Percentiles rank a stretch among this genome's conserved stretches.
Evolutionary conservation across 257 asterid species (phyloP).

Genomic region (Solanum medicagineum): DNA sequence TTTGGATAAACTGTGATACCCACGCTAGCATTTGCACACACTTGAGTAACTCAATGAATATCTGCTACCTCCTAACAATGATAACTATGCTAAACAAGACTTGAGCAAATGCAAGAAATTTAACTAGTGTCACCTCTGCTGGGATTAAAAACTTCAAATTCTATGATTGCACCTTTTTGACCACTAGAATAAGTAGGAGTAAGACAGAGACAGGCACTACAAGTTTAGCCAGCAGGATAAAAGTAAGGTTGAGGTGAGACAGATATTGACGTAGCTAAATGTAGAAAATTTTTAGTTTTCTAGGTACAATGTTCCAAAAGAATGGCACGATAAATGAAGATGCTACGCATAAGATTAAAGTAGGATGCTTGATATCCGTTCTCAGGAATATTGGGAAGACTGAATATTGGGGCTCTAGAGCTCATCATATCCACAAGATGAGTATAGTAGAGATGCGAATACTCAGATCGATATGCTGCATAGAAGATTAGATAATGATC

Average conservation of each 20-base stretch:
- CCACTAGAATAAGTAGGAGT: background rate
- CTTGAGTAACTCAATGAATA: background rate
- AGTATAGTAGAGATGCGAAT: background rate
- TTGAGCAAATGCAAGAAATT: background rate
- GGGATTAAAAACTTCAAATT: background rate
- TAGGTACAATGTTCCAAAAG: background rate
- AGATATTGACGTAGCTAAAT: background rate
- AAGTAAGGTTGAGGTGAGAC: background rate
- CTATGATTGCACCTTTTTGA: background rate
- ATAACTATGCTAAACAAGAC: background rate
- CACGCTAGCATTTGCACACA: background rate
- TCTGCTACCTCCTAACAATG: background rate
- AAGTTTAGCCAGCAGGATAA: background rate
- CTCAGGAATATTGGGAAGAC: background rate
- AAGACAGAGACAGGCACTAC: background rate
- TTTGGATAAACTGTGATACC: background rate
- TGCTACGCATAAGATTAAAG: background rate
- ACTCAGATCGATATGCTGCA: background rate
- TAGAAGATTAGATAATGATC: background rate
- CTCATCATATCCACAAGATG: background rate
- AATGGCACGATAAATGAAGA: background rate
- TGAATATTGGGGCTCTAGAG: background rate
- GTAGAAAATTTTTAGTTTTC: background rate
- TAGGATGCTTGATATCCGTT: background rate
- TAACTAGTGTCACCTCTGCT: background rate